phyloP scores from a whole-genome alignment of 2,329 filamentous ascomycete genomes.

The Neophaeococcomyces mojaviensis region DNA sequence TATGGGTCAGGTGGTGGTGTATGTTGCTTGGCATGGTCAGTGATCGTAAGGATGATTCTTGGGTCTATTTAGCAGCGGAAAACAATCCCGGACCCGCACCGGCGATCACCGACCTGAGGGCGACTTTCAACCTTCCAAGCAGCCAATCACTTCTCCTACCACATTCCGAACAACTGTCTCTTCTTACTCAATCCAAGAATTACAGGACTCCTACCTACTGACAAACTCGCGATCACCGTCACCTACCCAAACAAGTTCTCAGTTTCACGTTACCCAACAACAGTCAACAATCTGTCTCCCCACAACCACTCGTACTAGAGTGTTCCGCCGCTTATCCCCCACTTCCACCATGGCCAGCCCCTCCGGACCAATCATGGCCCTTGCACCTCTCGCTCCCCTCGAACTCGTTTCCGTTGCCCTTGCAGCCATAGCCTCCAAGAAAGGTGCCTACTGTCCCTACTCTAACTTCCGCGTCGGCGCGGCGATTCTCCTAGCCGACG shows the following conservation, averaged over 20 bases:
- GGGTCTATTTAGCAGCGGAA: too few relatives aligned
- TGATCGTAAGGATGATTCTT: too few relatives aligned
- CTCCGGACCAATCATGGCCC: background rate
- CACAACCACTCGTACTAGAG: too few relatives aligned
- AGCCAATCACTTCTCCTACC: background rate
- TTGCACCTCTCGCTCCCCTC: constrained; percentile 6
- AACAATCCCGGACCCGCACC: background rate
- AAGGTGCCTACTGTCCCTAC: constrained; percentile 81
- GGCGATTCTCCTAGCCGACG: constrained; percentile 58
- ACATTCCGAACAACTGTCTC: background rate
- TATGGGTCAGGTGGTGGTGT: too few relatives aligned
- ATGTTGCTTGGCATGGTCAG: too few relatives aligned
- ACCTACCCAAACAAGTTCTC: too few relatives aligned
- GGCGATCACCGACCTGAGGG: constrained; percentile 9
- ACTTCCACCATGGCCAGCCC: background rate
- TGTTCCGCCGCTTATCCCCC: background rate
- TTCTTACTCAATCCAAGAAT: too few relatives aligned
- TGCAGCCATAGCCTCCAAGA: constrained; percentile 64
- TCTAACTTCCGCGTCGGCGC: constrained; percentile 87
- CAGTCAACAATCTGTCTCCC: too few relatives aligned
- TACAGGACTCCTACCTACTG: too few relatives aligned
- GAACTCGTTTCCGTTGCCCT: constrained; percentile 22
- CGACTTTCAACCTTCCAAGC: background rate
- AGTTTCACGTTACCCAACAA: too few relatives aligned
- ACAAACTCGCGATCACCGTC: too few relatives aligned